Conservation (phyloP, 805 yeast species). For the Metschnikowia kofuensis region DNA sequence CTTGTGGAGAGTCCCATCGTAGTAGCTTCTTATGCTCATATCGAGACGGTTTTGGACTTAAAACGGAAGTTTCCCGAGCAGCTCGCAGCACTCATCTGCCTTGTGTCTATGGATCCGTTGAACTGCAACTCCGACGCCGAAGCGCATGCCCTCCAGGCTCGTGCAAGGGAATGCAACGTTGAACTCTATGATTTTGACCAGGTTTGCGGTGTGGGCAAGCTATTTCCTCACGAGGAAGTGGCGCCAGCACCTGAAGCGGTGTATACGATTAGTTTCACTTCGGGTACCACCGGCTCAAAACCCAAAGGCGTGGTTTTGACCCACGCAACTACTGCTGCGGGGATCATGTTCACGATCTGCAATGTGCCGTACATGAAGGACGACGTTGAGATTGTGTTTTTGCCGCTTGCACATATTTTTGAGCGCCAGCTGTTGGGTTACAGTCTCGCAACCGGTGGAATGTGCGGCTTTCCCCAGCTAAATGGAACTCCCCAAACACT, state of each 20-base stretch:
- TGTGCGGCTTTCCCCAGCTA: constrained; percentile 23
- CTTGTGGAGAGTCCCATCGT: constrained; percentile 63
- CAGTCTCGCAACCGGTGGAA: constrained; percentile 24
- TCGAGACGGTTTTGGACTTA: constrained; percentile 9
- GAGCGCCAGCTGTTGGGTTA: constrained; percentile 28
- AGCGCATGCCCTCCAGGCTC: constrained; percentile 30
- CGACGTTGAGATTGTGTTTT: constrained; percentile 20
- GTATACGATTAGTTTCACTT: constrained; percentile 27
- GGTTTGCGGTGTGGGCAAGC: constrained; percentile 20
- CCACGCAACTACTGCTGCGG: constrained; percentile 21
- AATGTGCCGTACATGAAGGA: constrained; percentile 9
- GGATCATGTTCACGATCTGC: constrained; percentile 15
- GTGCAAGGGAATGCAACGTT: constrained; percentile 16
- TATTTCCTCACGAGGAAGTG: constrained; percentile 20
- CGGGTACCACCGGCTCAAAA: constrained; percentile 27
- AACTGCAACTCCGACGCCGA: constrained; percentile 10
- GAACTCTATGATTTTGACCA: constrained; percentile 23
- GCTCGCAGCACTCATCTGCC: constrained; percentile 19
- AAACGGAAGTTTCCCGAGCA: constrained; percentile 13
- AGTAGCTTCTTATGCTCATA: constrained; percentile 23
- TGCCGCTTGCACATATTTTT: constrained; percentile 39
- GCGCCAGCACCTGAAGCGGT: constrained; percentile 18
- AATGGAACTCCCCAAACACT: constrained; percentile 24
- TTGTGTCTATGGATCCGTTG: constrained; percentile 30
- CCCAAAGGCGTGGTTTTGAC: constrained; percentile 27